phyloP scores from a whole-genome alignment of 2,329 filamentous ascomycete species.

The Ambrosiella cleistominuta region DNA sequence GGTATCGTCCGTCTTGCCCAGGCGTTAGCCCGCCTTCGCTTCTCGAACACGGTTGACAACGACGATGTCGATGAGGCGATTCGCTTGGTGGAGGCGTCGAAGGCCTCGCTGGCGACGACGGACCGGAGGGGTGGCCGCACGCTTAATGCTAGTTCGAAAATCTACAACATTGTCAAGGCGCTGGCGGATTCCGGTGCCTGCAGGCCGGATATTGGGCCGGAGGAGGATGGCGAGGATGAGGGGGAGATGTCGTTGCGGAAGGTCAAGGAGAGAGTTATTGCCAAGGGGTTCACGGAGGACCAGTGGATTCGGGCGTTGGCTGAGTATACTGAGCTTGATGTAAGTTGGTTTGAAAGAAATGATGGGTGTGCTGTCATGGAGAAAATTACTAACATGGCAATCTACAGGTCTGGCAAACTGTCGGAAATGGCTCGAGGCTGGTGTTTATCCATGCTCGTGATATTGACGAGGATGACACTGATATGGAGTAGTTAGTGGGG shows the following conservation, averaged over 20 bases:
- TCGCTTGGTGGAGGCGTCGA: conserved; percentile 79
- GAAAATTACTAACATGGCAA: conserved; percentile 22
- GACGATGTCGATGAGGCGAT: conserved; percentile 95
- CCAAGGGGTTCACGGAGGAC: conserved; percentile 91
- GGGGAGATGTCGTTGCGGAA: conserved; percentile 70
- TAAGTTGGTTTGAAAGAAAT: conserved; percentile 36
- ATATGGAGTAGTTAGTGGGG: conserved; percentile 22
- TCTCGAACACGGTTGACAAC: conserved; percentile 65
- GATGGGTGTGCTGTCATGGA: background rate
- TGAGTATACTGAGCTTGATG: conserved; percentile 75
- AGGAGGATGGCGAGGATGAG: conserved; percentile 37
- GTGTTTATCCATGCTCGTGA: conserved; percentile 49
- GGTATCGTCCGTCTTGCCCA: conserved; percentile 87
- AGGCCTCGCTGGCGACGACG: conserved; percentile 61
- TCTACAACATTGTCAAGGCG: conserved; percentile 83
- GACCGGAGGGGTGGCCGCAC: conserved; percentile 47
- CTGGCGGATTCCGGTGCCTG: conserved; percentile 78
- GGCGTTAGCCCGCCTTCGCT: conserved; percentile 79
- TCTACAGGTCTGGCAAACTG: conserved; percentile 58
- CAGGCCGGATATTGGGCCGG: conserved; percentile 62
- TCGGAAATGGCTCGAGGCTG: conserved; percentile 50
- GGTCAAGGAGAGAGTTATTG: conserved; percentile 79
- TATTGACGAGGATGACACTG: conserved; percentile 27
- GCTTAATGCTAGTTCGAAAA: conserved; percentile 69
- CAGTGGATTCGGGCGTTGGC: conserved; percentile 76